Percentiles rank a stretch among this genome's conserved stretches.
These are phyloP conservation scores for Suillus decipiens DNA, from an alignment of 768 basidiomycete species.

Conservation along the genomic window DNA sequence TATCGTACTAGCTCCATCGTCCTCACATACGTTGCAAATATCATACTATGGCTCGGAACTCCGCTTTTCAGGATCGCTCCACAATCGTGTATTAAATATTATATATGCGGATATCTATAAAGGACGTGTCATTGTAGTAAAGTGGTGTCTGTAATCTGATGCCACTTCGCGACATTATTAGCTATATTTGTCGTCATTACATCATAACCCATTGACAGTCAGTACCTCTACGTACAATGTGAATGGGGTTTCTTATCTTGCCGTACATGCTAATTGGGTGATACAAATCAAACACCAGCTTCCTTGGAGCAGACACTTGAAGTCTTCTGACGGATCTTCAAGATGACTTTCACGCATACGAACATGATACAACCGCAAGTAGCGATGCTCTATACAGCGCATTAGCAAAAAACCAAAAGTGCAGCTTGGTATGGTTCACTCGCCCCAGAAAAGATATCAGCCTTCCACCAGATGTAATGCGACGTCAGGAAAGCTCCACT, in stretches of 20 bases:
- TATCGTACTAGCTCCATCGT: not conserved
- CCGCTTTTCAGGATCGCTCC: not conserved
- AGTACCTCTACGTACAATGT: not conserved
- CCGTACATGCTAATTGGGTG: not conserved
- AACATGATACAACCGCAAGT: not conserved
- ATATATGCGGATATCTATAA: not conserved
- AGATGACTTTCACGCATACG: not conserved
- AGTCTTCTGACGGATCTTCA: not conserved
- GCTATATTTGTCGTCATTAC: not conserved
- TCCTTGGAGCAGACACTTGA: not conserved
- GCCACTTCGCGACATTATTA: not conserved
- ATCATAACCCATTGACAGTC: not conserved
- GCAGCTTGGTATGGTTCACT: not conserved
- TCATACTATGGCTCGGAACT: not conserved
- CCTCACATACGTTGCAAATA: conserved; percentile 1
- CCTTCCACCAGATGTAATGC: conserved; percentile 58
- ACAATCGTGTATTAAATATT: not conserved
- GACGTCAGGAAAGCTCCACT: conserved; percentile 54
- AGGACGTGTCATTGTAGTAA: not conserved
- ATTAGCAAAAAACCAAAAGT: not conserved
- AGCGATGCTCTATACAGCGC: not conserved
- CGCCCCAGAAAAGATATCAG: conserved; percentile 52
- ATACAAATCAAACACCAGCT: not conserved
- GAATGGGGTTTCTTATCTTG: not conserved
- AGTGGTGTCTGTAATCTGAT: not conserved